A percentile compares a stretch with the other conserved stretches of the same genome.
Evolutionary conservation across 116 monocot species (phyloP).

Genomic region (Dioscorea cayenensis): DNA sequence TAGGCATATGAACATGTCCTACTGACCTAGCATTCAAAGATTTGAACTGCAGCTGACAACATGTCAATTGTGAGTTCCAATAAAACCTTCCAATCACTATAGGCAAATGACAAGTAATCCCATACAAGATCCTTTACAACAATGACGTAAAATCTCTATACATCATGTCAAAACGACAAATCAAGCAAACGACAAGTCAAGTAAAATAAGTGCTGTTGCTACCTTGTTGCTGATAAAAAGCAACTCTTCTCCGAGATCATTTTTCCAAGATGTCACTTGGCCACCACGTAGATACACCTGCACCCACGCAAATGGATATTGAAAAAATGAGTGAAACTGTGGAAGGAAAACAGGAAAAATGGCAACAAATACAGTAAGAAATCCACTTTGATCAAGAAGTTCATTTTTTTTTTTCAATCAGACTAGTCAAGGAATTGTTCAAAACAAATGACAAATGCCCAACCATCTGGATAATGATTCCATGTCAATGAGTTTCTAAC

Average conservation of each 20-base stretch:
- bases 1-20: no score
- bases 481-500: background rate
- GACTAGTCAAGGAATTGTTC: background rate
- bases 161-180: no score
- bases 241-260: conserved; percentile 81
- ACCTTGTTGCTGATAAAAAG: conserved; percentile 96
- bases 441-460: background rate
- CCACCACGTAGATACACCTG: conserved; percentile 88
- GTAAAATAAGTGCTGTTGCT: background rate
- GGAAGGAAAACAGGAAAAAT: no score
- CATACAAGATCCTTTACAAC: no score
- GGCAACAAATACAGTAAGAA: background rate
- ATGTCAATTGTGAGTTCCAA: no score
- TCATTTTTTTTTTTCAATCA: background rate
- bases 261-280: conserved; percentile 97
- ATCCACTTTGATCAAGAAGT: background rate
- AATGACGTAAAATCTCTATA: no score
- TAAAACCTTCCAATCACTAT: no score
- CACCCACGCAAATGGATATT: background rate
- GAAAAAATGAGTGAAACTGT: background rate
- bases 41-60: no score
- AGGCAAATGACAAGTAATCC: no score
- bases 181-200: no score
- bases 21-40: no score
- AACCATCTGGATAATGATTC: background rate